phyloP scores from a whole-genome alignment of 2,329 filamentous ascomycete species.

The Penicillium hesseltinei region DNA sequence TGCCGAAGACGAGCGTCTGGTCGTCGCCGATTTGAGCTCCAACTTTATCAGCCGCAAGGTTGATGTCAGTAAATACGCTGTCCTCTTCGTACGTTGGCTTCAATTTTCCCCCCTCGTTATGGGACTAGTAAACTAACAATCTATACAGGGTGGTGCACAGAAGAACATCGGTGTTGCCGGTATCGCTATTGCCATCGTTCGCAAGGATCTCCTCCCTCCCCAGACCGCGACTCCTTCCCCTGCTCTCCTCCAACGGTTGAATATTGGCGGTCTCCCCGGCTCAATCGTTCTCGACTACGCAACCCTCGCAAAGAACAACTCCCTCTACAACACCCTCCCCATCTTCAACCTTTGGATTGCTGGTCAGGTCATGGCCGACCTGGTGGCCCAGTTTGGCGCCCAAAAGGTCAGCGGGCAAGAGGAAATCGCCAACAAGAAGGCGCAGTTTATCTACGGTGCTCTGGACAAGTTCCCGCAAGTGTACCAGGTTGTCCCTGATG shows the following conservation, averaged over 20 bases:
- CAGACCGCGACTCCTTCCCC: slow-evolving; percentile 63
- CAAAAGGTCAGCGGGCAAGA: slow-evolving; percentile 75
- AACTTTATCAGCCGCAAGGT: slow-evolving; percentile 85
- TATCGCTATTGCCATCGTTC: slow-evolving; percentile 80
- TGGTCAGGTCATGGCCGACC: slow-evolving; percentile 78
- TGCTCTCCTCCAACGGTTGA: slow-evolving; percentile 68
- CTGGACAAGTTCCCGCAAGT: slow-evolving; percentile 70
- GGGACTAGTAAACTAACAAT: slow-evolving; percentile 11
- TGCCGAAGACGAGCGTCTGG: slow-evolving; percentile 66
- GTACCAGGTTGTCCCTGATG: slow-evolving; percentile 78
- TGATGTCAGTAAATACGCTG: slow-evolving; percentile 73
- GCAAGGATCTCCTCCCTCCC: slow-evolving; percentile 75
- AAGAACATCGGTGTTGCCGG: slow-evolving; percentile 90
- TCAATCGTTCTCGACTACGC: slow-evolving; percentile 81
- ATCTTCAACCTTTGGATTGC: slow-evolving; percentile 93
- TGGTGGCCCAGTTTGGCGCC: slow-evolving; percentile 63
- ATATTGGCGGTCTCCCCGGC: slow-evolving; percentile 61
- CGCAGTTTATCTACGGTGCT: slow-evolving; percentile 69
- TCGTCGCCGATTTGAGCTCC: slow-evolving; percentile 90
- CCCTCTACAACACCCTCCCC: slow-evolving; percentile 90
- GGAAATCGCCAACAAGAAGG: slow-evolving; percentile 70
- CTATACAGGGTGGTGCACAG: slow-evolving; percentile 66
- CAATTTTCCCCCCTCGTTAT: not conserved
- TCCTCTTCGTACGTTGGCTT: slow-evolving; percentile 68
- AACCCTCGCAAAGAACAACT: slow-evolving; percentile 87